Conservation (phyloP, 306 rosid species). For the Datisca glomerata region DNA sequence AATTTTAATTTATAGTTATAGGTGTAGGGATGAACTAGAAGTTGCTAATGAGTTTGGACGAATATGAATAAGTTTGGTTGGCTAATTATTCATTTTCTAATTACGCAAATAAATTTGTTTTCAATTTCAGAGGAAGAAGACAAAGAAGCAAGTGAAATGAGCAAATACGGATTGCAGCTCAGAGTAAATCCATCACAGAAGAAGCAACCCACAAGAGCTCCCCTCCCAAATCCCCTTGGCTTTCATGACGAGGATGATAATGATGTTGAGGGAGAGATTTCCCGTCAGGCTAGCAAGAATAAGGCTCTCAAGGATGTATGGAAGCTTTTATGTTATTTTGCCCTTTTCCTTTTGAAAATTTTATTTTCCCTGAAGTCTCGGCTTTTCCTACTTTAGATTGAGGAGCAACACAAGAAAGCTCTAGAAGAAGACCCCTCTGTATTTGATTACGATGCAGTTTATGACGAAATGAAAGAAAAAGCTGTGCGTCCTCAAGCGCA, state of each 20-base stretch:
- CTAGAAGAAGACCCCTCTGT: constrained; percentile 72
- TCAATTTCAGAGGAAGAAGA: too few relatives aligned
- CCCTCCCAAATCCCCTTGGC: constrained; percentile 40
- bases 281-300: constrained; percentile 74
- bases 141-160: constrained; percentile 31
- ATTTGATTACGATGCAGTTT: constrained; percentile 80
- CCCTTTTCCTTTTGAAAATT: constrained; percentile 3
- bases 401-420: constrained; percentile 78
- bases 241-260: constrained; percentile 56
- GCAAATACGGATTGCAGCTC: constrained; percentile 78
- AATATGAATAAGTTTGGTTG: too few relatives aligned
- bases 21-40: too few relatives aligned
- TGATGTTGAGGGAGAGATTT: constrained; percentile 71
- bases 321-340: constrained; percentile 5
- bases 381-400: constrained; percentile 23
- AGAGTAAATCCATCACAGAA: constrained; percentile 40
- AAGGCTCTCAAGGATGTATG: constrained; percentile 21
- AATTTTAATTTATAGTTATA: too few relatives aligned
- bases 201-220: constrained; percentile 41
- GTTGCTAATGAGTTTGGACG: too few relatives aligned
- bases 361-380: too few relatives aligned
- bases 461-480: constrained; percentile 74
- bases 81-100: too few relatives aligned
- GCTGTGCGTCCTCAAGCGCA: constrained; percentile 38
- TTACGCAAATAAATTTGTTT: too few relatives aligned